phyloP scores from a whole-genome alignment of 2,329 filamentous ascomycete species.

The Paracamarosporium sp. region DNA sequence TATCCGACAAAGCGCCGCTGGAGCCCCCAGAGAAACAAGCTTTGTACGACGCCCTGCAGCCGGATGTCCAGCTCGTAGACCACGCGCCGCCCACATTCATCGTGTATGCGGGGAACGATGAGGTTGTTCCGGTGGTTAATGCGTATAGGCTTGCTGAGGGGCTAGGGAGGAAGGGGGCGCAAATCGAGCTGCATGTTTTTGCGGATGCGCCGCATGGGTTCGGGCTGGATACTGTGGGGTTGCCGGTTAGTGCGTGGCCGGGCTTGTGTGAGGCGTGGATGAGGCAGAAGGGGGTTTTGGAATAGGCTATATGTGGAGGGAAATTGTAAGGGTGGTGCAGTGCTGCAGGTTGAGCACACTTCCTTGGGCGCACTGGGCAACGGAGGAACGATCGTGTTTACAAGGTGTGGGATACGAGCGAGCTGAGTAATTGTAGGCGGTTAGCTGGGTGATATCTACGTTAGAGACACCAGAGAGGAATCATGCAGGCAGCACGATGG shows the following conservation, averaged over 20 bases:
- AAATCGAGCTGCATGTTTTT: slow-evolving; percentile 27
- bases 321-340: no score
- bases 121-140: slow-evolving; percentile 23
- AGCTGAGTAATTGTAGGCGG: no score
- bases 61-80: slow-evolving; percentile 20
- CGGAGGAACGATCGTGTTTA: no score
- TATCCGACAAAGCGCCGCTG: slow-evolving; percentile 21
- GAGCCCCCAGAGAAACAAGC: slow-evolving; percentile 24
- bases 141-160: slow-evolving; percentile 18
- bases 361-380: no score
- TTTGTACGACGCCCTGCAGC: slow-evolving; percentile 25
- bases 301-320: neutral
- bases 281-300: slow-evolving; percentile 15
- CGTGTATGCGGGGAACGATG: slow-evolving; percentile 12
- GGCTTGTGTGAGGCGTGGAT: slow-evolving; percentile 25
- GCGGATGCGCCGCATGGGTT: slow-evolving; percentile 29
- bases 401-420: no score
- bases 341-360: no score
- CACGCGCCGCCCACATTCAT: slow-evolving; percentile 21
- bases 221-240: slow-evolving; percentile 19
- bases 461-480: no score
- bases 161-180: slow-evolving; percentile 9
- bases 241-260: slow-evolving; percentile 23
- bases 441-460: no score
- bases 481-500: no score